Evolutionary conservation across 2,329 filamentous ascomycete genomes (phyloP), one percentile per base, ranked within the genome.

Genomic region (Ophiostoma fasciatum): DNA sequence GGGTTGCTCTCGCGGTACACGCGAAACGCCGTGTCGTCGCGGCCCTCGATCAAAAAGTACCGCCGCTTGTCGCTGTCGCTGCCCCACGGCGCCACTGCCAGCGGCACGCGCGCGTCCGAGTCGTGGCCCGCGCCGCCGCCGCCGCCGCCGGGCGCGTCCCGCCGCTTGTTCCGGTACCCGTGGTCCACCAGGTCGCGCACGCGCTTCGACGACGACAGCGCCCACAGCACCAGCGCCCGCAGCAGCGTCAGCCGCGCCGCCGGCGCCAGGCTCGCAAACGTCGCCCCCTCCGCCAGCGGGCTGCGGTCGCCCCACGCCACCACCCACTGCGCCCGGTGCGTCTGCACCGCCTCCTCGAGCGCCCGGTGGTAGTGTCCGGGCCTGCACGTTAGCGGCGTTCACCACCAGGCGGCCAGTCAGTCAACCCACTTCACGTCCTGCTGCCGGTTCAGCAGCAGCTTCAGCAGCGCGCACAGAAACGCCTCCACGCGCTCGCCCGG

Each of bases 1-100:
- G 83, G 80, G 50, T 93, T 92, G 58, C 82, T 88, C 58, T 98
- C 90, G 36, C 90, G 73, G 56, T 98, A 98, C 30, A 98, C 72
- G 43, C 90, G 74, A 57, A 98, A 98, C 43, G 81, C 72, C 4
- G 88, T 96, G 56, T 98, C 87, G 48, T 96, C 88, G 46, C 83
- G 73, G 11, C 90, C 90, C 58, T 98, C 90, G 43, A 98, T 73
- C 32, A 98, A 65, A 63, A 81, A 98, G 58, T 96, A 98, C 41
- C 85, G 77, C 38, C 90, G 77, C 63, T 90, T 93, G 48, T 94
- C 78, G 45, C 82, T 83, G 33, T 43, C 39, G 23, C 27, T 37
- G 14, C 82, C 82, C 80, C 81, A 87, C 5, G 79, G 71, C 54
- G 87, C 82, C 33, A 88, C 76, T 2, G 80, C 83, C 9, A 85